These are phyloP conservation scores for Orobanche coerulescens DNA, from an alignment of 257 asterid genomes.

Conservation along the genomic window DNA sequence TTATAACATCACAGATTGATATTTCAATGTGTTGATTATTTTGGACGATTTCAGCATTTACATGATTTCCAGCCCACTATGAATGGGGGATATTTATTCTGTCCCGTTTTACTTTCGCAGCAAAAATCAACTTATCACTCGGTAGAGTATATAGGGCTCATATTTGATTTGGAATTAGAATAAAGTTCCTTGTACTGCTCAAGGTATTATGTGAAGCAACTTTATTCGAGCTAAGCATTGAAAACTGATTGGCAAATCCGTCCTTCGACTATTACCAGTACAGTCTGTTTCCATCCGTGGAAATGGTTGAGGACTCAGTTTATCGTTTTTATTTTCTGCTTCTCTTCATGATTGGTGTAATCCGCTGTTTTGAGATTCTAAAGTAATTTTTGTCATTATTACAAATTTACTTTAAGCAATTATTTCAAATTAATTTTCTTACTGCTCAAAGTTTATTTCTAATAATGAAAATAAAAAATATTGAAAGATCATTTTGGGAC, in stretches of 20 bases:
- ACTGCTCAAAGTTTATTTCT: too few species aligned
- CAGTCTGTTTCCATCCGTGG: too few species aligned
- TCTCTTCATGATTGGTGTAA: too few species aligned
- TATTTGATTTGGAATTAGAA: not conserved
- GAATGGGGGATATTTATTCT: constrained; percentile 12
- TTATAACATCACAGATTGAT: too few species aligned
- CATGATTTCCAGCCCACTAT: constrained; percentile 17
- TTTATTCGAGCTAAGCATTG: constrained; percentile 5
- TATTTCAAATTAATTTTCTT: too few species aligned
- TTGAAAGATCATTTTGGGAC: too few species aligned
- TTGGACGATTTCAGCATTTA: constrained; percentile 15
- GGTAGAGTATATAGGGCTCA: constrained; percentile 5
- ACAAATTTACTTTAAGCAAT: too few species aligned
- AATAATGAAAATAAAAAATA: too few species aligned
- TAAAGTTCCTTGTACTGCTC: constrained; percentile 4
- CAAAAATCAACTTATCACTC: constrained; percentile 15
- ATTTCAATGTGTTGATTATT: constrained; percentile 9
- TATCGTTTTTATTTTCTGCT: too few species aligned
- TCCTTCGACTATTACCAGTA: not conserved
- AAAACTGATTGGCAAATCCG: not conserved
- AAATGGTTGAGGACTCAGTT: too few species aligned
- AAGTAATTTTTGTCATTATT: too few species aligned
- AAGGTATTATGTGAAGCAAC: not conserved
- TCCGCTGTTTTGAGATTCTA: too few species aligned
- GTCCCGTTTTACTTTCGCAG: constrained; percentile 16